A percentile compares a stretch with the other conserved stretches of the same genome.
Evolutionary conservation across 768 basidiomycete genomes (phyloP).

Genomic region (Sporobolomyces phaffii): DNA sequence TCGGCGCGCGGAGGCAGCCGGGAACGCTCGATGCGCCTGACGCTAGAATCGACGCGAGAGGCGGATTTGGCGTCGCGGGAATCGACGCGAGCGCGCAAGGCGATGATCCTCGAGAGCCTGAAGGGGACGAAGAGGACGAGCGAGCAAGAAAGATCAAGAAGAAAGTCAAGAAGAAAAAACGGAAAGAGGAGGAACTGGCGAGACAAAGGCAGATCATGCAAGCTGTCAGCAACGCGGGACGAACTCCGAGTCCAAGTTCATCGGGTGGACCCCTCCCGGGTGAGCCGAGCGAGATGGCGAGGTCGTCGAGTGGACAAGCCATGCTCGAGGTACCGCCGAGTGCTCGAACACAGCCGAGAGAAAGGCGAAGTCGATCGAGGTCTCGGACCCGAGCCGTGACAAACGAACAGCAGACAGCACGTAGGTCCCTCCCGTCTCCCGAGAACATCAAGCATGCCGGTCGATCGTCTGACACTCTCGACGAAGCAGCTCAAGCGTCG

Average conservation of each 20-base stretch:
- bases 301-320: constrained; percentile 1
- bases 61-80: not conserved
- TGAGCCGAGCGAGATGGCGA: constrained; percentile 9
- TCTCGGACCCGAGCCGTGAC: not conserved
- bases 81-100: not conserved
- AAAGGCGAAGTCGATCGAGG: constrained; percentile 5
- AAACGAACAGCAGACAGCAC: not conserved
- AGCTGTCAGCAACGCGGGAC: constrained; percentile 25
- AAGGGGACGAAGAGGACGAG: not conserved
- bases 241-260: constrained; percentile 11
- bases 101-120: too few species aligned
- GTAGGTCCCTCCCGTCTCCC: too few species aligned
- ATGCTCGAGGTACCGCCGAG: not conserved
- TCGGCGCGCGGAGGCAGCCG: constrained; percentile 7
- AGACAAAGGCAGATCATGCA: not conserved
- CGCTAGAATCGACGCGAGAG: not conserved
- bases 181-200: constrained; percentile 9
- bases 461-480: too few species aligned
- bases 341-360: not conserved
- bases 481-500: too few species aligned
- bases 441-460: too few species aligned
- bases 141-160: not conserved
- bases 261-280: constrained; percentile 1
- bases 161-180: constrained; percentile 12
- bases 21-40: constrained; percentile 11